These are phyloP conservation scores for Chalara sp. DNA, from an alignment of 2,329 filamentous ascomycete species.

Conservation along the genomic window DNA sequence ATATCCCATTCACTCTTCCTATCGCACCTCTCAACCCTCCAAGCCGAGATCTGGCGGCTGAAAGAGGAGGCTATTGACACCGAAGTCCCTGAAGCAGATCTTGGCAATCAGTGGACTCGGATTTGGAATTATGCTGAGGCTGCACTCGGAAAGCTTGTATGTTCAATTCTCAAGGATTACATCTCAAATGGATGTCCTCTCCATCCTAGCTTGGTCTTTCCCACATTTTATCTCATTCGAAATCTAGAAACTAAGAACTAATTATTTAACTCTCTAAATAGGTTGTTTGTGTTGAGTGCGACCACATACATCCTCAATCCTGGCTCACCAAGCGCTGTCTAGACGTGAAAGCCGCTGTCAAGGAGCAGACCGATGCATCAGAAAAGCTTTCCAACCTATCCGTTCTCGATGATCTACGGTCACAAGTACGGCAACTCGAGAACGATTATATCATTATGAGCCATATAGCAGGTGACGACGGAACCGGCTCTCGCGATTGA, in stretches of 20 bases:
- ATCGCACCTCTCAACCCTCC: not conserved
- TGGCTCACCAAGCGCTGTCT: not conserved
- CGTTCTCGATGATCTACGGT: not conserved
- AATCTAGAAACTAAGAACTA: too few species aligned
- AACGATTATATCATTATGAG: not conserved
- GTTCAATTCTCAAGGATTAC: not conserved
- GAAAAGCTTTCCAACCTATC: not conserved
- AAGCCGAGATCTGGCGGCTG: not conserved
- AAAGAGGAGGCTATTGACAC: not conserved
- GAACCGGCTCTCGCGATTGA: not conserved
- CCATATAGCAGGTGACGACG: not conserved
- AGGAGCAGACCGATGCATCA: not conserved
- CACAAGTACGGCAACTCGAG: not conserved
- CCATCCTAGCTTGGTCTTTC: too few species aligned
- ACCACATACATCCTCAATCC: not conserved
- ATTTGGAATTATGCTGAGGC: not conserved
- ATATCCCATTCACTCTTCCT: not conserved
- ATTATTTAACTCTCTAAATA: not conserved
- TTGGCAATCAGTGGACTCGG: not conserved
- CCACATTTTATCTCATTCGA: too few species aligned
- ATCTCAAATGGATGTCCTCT: not conserved
- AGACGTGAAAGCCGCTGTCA: not conserved
- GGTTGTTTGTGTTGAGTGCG: not conserved
- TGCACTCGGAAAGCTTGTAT: not conserved
- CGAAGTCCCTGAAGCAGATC: not conserved